A percentile compares a stretch with the other conserved stretches of the same genome.
Conservation (phyloP, 805 yeast species). For the Teunomyces funiuensis region DNA sequence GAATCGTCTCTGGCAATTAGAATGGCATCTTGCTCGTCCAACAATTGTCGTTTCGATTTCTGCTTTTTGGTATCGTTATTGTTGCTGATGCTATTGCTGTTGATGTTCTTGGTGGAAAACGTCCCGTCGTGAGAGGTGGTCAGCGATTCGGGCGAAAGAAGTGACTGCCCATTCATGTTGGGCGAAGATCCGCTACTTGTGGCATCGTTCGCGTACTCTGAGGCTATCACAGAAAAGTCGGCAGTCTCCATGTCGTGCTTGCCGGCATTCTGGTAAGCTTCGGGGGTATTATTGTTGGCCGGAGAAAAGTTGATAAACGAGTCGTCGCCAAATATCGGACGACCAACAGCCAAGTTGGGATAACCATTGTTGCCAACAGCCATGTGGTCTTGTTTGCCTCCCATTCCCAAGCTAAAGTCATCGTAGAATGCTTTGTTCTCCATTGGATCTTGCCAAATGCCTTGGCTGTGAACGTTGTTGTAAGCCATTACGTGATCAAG, state of each 20-base stretch:
- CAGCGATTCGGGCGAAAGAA: slow-evolving; percentile 8
- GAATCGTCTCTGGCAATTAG: slow-evolving; percentile 38
- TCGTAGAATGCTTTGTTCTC: slow-evolving; percentile 1
- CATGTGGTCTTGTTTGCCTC: slow-evolving; percentile 8
- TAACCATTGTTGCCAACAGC: slow-evolving; percentile 4
- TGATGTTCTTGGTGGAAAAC: not conserved
- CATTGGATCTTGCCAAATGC: not conserved
- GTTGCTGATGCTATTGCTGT: not conserved
- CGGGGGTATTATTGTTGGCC: not conserved
- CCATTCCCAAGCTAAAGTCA: not conserved
- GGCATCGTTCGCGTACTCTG: not conserved
- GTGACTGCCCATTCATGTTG: not conserved
- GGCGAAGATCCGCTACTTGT: not conserved
- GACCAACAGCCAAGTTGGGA: not conserved
- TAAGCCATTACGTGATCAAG: not conserved
- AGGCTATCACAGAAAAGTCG: not conserved
- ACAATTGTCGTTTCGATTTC: slow-evolving; percentile 21
- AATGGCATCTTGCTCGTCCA: slow-evolving; percentile 38
- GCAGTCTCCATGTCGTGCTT: not conserved
- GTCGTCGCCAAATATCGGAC: not conserved
- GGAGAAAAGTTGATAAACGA: not conserved
- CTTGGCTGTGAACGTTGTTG: slow-evolving; percentile 1
- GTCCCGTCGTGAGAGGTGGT: slow-evolving; percentile 5
- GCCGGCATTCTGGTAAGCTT: not conserved
- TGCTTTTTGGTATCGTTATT: not conserved